Evolutionary conservation across 2,329 filamentous ascomycete genomes (phyloP), one percentile per base, ranked within the genome.

Genomic region (Fusarium coffeatum): DNA sequence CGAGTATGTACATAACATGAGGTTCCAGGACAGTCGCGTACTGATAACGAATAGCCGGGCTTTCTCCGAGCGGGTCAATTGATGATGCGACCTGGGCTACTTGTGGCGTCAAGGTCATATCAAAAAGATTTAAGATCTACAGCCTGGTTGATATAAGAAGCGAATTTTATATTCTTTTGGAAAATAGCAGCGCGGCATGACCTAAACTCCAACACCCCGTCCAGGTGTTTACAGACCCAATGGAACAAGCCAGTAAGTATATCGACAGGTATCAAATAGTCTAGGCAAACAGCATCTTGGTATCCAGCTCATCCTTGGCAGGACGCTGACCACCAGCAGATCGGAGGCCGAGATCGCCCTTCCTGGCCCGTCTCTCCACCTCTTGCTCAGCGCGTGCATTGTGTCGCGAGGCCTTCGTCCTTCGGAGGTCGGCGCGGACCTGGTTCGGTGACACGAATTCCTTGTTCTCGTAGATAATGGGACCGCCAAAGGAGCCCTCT

Each of bases 401-500:
- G 83, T 97, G 95, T 72, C 89, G 89, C 50, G 89, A 87, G 1
- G 94, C 93, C 84, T 93, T 94, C 73, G 87, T 85, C 80, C 89
- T 85, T 73, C 93, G 86, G 73, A 97, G 80, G 69, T 98, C 96
- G 42, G 93, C 86, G 72, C 96, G 87, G 69, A 98, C 89, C 82
- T 98, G 93, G 87, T 99, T 99, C 12, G 96, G 96, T 72, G 92
- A 96, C 56, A 99, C 93, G 76, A 97, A 99, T 80, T 97, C 92
- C 86, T 93, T 96, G 84, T 98, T 98, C 85, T 98, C 93, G 83
- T 97, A 99, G 77, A 99, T 97, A 71, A 98, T 93, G 5, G 96
- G 95, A 0, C 96, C 96, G 56, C 95, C 95, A 74, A 99, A 98
- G 66, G 92, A 94, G 45, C 93, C 94, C 79, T 99, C 96, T 74